Base-by-base conservation (phyloP, 495 filamentous ascomycete genomes). In the Hyphodiscus hymeniophilus region DNA sequence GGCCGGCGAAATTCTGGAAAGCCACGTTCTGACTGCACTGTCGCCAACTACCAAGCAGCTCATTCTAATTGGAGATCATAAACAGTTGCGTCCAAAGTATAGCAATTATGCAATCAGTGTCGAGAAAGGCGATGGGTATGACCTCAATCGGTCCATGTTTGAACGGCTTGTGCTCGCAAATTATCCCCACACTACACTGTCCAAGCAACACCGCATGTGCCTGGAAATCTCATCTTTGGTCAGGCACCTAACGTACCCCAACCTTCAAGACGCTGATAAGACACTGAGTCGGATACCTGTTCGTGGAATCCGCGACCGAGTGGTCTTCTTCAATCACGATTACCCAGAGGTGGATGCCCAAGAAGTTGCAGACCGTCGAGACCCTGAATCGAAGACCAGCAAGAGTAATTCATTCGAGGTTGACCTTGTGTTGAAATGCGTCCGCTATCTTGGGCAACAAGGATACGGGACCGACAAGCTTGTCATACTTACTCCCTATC, bases 1-100 rank as follows among this genome's bases (percentile, higher is more conserved):
- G 55, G 85, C 85, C 3, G 85, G 86, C 6, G 86, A 92, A 54
- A 84, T 89, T 20, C 61, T 89, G 1, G 86, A 92, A 56, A 74
- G 69, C 18, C 81, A 90, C 55, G 67, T 89, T 30, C 59, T 90
- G 0, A 81, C 84, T 0, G 76, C 83, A 0, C 55, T 92, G 21
- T 60, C 65, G 0, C 61, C 75, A 0, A 60, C 71, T 0, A 82
- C 80, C 10, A 75, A 86, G 52, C 82, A 89, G 26, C 55, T 87
- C 2, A 68, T 87, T 7, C 60, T 89, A 10, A 89, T 89, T 30
- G 87, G 87, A 2, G 87, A 92, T 51, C 84, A 90, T 53, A 72
- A 81, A 51, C 86, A 92, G 47, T 70, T 92, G 3, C 72, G 85
- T 3, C 87, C 86, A 17, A 59, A 56, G 18, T 17, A 11, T 20